Evolutionary conservation across 2,329 filamentous ascomycete species (phyloP).

Genomic region (Fusarium proliferatum): DNA sequence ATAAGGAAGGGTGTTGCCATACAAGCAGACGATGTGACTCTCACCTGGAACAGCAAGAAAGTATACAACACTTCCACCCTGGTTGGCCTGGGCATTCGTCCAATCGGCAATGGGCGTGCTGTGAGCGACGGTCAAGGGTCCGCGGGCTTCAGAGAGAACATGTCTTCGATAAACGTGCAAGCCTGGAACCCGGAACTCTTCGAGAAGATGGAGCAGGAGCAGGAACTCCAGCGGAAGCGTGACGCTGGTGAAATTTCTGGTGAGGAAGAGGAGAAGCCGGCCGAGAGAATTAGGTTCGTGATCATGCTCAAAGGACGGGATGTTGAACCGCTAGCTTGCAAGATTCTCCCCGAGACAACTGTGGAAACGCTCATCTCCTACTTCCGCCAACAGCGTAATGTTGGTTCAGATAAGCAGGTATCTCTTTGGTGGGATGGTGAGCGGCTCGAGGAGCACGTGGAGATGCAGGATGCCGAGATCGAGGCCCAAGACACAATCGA

Average conservation of each 20-base stretch:
- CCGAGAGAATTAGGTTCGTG: constrained; percentile 54
- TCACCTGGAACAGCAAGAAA: constrained; percentile 81
- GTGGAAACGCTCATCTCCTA: constrained; percentile 71
- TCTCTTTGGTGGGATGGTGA: constrained; percentile 82
- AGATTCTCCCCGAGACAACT: constrained; percentile 65
- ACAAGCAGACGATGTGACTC: constrained; percentile 66
- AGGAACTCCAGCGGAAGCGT: constrained; percentile 59
- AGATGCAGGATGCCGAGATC: constrained; percentile 75
- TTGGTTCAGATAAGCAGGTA: constrained; percentile 65
- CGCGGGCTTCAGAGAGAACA: constrained; percentile 74
- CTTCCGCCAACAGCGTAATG: constrained; percentile 66
- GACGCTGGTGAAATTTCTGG: constrained; percentile 55
- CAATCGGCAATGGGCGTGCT: constrained; percentile 55
- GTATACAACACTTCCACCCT: constrained; percentile 83
- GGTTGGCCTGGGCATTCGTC: constrained; percentile 70
- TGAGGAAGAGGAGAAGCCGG: constrained; percentile 45
- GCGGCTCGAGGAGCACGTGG: constrained; percentile 67
- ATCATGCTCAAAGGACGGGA: constrained; percentile 66
- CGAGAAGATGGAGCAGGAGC: constrained; percentile 58
- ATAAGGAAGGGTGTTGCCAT: constrained; percentile 52
- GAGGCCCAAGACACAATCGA: constrained; percentile 81
- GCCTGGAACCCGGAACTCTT: constrained; percentile 78
- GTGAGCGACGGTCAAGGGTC: constrained; percentile 50
- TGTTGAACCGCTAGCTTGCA: constrained; percentile 61
- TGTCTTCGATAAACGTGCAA: constrained; percentile 79